phyloP scores from a whole-genome alignment of 1,139 yeast species.

The Saccharomyces uvarum region DNA sequence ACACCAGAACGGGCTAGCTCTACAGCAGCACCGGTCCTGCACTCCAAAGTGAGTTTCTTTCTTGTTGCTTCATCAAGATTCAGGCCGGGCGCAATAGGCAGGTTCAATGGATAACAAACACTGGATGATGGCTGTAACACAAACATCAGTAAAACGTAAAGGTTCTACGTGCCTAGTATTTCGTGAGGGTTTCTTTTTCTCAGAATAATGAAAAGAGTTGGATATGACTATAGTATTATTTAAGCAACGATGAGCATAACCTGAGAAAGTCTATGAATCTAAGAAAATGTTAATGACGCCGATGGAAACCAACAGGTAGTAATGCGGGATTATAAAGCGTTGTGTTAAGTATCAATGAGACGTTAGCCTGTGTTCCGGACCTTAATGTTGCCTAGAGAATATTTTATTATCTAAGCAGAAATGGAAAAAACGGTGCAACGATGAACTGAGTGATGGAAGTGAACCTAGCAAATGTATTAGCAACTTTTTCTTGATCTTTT shows the following conservation, averaged over 20 bases:
- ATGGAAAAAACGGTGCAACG: neutral
- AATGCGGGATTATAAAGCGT: neutral
- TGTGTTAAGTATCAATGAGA: neutral
- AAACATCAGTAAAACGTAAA: conserved; percentile 24
- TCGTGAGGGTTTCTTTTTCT: neutral
- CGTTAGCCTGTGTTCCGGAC: neutral
- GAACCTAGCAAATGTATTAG: neutral
- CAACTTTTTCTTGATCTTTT: no score
- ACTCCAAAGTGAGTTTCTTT: conserved; percentile 36
- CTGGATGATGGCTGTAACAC: conserved; percentile 34
- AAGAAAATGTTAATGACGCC: neutral
- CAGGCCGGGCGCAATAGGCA: conserved; percentile 19
- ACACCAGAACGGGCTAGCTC: conserved; percentile 51
- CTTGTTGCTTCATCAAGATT: conserved; percentile 16
- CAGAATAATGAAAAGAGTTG: neutral
- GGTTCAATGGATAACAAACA: conserved; percentile 26
- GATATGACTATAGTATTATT: neutral
- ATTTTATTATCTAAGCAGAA: neutral
- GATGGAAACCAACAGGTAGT: conserved; percentile 2
- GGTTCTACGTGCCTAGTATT: neutral
- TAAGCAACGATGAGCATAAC: conserved; percentile 2
- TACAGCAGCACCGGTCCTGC: conserved; percentile 61
- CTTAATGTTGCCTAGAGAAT: neutral
- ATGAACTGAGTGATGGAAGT: neutral
- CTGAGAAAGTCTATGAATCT: neutral